phyloP scores from a whole-genome alignment of 257 asterid genomes.

The Nicotiana sylvestris region DNA sequence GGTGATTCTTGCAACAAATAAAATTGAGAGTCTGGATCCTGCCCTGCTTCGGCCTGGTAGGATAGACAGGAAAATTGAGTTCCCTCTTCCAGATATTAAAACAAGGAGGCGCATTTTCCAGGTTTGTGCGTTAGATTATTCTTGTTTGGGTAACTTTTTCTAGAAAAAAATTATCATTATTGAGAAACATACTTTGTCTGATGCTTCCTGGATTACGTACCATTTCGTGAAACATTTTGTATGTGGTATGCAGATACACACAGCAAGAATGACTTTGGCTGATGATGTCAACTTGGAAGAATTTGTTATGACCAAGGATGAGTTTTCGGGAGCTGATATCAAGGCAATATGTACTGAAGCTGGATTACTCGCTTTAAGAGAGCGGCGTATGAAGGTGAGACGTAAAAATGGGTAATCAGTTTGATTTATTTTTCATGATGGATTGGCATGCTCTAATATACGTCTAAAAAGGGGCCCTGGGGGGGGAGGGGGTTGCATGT shows the following conservation, averaged over 20 bases:
- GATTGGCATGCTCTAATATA: not conserved
- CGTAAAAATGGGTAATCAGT: not conserved
- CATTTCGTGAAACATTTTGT: not conserved
- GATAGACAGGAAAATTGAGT: slow-evolving; percentile 85
- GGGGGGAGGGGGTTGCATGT: not conserved
- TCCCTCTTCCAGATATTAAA: slow-evolving; percentile 90
- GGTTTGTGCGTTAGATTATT: slow-evolving; percentile 32
- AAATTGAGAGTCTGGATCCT: slow-evolving; percentile 88
- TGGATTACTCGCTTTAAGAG: slow-evolving; percentile 88
- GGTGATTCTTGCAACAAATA: slow-evolving; percentile 90
- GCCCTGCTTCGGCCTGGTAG: slow-evolving; percentile 93
- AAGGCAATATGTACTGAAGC: slow-evolving; percentile 97
- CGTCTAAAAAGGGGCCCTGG: not conserved
- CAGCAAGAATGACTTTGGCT: slow-evolving; percentile 85
- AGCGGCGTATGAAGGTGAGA: slow-evolving; percentile 90
- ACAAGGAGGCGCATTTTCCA: slow-evolving; percentile 84
- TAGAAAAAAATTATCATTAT: too few relatives aligned
- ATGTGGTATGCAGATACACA: slow-evolving; percentile 66
- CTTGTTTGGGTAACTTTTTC: too few relatives aligned
- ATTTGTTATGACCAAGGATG: slow-evolving; percentile 93
- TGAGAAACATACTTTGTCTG: not conserved
- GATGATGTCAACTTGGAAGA: slow-evolving; percentile 95
- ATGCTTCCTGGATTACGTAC: not conserved
- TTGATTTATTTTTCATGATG: not conserved
- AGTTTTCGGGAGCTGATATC: slow-evolving; percentile 95